phyloP scores from a whole-genome alignment of 495 filamentous ascomycete species.

The Aspergillus ellipticus region DNA sequence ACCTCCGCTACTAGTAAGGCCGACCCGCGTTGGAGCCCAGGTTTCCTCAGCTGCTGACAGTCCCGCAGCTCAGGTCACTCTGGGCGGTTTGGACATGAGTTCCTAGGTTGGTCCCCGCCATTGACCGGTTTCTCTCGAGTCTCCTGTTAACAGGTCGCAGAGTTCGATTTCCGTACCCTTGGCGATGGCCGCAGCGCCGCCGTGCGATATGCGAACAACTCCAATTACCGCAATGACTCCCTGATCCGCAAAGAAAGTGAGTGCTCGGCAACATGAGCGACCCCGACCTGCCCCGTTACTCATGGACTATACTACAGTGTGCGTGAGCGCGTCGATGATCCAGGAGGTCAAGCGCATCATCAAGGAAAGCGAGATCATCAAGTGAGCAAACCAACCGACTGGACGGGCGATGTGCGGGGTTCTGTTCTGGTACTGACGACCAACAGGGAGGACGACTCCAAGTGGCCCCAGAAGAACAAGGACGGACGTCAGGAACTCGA shows the following conservation, averaged over 20 bases:
- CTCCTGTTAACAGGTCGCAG: conserved; percentile 47
- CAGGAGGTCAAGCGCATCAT: conserved; percentile 95
- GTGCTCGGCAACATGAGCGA: conserved; percentile 29
- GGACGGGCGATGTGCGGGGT: not conserved
- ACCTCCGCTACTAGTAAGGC: conserved; percentile 92
- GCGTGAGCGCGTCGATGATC: conserved; percentile 87
- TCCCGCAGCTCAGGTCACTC: conserved; percentile 84
- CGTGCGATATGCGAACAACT: conserved; percentile 98
- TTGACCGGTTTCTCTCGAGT: not conserved
- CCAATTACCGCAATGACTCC: conserved; percentile 98
- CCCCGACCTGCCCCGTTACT: conserved; percentile 15
- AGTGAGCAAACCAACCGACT: conserved; percentile 50
- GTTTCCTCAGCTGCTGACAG: conserved; percentile 48
- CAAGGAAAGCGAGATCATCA: conserved; percentile 97
- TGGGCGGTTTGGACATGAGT: conserved; percentile 97
- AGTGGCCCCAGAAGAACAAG: conserved; percentile 99
- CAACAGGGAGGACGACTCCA: conserved; percentile 91
- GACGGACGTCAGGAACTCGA: conserved; percentile 97
- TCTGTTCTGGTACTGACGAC: conserved; percentile 13
- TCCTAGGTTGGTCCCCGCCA: conserved; percentile 64
- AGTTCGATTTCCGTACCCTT: conserved; percentile 94
- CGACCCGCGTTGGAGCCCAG: conserved; percentile 34
- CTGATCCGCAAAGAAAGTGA: conserved; percentile 98
- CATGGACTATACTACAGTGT: conserved; percentile 64
- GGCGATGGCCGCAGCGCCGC: conserved; percentile 93